Evolutionary conservation across 257 asterid genomes (phyloP).

Genomic region (Knoxia roxburghii): DNA sequence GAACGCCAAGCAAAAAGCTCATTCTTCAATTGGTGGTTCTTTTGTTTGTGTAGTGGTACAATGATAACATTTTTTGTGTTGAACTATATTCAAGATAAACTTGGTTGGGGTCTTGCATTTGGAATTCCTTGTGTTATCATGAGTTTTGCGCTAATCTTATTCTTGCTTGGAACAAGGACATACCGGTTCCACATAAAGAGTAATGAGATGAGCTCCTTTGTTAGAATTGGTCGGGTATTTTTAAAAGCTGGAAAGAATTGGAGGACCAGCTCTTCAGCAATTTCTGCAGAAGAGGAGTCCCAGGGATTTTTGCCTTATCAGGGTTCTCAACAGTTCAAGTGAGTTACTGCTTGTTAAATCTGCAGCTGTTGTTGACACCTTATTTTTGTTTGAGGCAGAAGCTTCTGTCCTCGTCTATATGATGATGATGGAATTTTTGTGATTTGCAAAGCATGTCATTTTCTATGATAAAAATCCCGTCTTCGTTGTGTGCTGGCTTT

Average conservation of each 20-base stretch:
- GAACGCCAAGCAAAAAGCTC: constrained; percentile 25
- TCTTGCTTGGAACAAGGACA: constrained; percentile 18
- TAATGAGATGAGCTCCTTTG: constrained; percentile 14
- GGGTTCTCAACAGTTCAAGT: constrained; percentile 23
- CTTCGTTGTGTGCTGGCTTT: too few relatives aligned
- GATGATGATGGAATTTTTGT: constrained; percentile 1
- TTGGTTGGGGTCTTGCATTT: constrained; percentile 11
- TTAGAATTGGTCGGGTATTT: constrained; percentile 20
- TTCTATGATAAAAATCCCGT: not conserved
- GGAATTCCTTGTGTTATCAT: constrained; percentile 15
- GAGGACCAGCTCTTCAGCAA: constrained; percentile 10
- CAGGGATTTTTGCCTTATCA: constrained; percentile 11
- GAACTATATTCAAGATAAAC: constrained; percentile 22
- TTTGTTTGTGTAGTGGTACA: constrained; percentile 13
- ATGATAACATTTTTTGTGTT: constrained; percentile 10
- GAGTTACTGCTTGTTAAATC: not conserved
- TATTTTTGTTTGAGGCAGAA: too few relatives aligned
- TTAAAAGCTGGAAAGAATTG: constrained; percentile 14
- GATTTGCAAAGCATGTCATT: not conserved
- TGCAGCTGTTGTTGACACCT: too few relatives aligned
- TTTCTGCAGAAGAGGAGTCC: constrained; percentile 8
- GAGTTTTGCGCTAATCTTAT: constrained; percentile 12
- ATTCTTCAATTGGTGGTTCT: constrained; percentile 25
- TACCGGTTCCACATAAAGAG: constrained; percentile 8
- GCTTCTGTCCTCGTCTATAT: not conserved